Evolutionary conservation across 108 stramenopile genomes (phyloP), one percentile per base, ranked within the genome.

Genomic region (Nitzschia sp.): DNA sequence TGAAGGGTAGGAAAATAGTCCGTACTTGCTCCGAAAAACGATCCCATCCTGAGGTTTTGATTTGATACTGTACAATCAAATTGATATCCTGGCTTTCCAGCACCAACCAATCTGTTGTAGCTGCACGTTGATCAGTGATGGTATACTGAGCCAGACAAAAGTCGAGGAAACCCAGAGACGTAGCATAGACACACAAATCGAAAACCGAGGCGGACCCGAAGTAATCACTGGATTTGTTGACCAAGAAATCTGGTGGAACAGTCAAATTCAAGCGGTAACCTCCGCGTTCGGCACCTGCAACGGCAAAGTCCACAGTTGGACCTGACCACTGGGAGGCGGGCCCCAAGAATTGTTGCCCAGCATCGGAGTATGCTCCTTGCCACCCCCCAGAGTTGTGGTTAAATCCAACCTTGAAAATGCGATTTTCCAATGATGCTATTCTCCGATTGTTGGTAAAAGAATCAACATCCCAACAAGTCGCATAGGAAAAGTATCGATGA

Each of bases 131-230:
- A 15, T 67, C 72, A 1, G 72, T 73, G 21, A 73, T 59, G 37
- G 66, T 59, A 39, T 73, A 73, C 15, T 57, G 56, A 11, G 72
- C 57, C 9, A 73, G 46, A 41, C 72, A 73, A 15, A 73, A 14
- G 22, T 73, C 72, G 0, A 73, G 20, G 25, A 39, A 67, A 3
- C 72, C 72, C 50, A 73, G 40, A 7, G 66, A 37, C 6, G 66
- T 51, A n/a, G 66, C 72, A 60, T 73, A 73, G 8, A 63, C 66
- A 59, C 72, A 73, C 34, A 39, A 57, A 50, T 67, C 66, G 50
- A 73, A 73, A 17, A 22, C 38, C 5, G 48, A 52, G 25, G 38
- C 34, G 3, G 55, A 57, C 2, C 26, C 41, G 10, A 73, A 73
- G 25, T 44, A 73, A 10, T 67, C 55, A 8, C 22, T 2, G 11